Base-by-base conservation (phyloP, 257 asterid species). In the Anisodus acutangulus region DNA sequence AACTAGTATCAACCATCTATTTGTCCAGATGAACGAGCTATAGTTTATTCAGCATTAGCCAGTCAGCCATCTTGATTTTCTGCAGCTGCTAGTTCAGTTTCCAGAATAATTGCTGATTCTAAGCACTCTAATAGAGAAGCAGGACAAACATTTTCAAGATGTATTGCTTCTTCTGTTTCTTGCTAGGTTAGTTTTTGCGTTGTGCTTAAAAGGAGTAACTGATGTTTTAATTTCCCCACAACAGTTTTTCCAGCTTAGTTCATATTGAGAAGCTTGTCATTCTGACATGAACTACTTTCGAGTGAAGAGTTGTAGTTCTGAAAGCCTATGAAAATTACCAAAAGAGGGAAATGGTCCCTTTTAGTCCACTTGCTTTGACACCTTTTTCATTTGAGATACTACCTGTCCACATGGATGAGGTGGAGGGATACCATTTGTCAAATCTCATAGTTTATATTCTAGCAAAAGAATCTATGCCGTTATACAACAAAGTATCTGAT, bases 391-490 rank as follows among this genome's bases (percentile, higher is more conserved):
- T 41, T 81, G 82, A 83, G 79, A 80, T 76, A 51, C 63, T 26
- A 3, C 12, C 26, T 10, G 62, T 22, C 45, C 45, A 51, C 26
- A 11, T 51, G 81, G 51, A 39, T 16, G 81, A 76, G 63, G 84
- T 86, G 91, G 86, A 83, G 89, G 91, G 83, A 86, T 91, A 87
- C 83, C 47, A 22, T 76, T 51, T 51, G 81, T 12, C 62, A 54
- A 76, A 76, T 67, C 58, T 67, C 57, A 53, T 39, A 59, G 82
- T 86, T 78, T 51, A 51, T 76, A 51, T 86, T 89, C 85, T 87
- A 86, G 83, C 80, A 35, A 45, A 69, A 84, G 90, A 85, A 88
- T 88, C 89, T 87, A 85, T 80, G 72, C 43, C 0, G 9, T 26
- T 51, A 53, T 78, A 13, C 81, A 53, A 41, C 6, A 41, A 41